These are phyloP conservation scores for Bullera alba DNA, from an alignment of 768 basidiomycete species.

Conservation along the genomic window DNA sequence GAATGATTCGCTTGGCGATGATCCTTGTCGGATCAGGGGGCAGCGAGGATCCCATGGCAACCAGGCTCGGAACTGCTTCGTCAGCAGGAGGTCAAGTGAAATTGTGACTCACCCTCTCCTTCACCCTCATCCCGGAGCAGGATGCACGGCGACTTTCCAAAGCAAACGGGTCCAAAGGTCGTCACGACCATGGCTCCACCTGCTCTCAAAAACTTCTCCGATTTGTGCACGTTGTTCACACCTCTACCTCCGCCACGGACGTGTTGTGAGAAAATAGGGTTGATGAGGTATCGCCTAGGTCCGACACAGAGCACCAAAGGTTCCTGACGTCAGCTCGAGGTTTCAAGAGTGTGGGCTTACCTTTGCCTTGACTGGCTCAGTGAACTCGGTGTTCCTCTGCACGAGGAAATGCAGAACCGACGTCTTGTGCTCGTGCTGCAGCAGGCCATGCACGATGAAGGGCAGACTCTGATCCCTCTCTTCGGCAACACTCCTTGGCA, in stretches of 20 bases:
- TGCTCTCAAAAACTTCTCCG: conserved; percentile 79
- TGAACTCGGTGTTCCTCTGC: conserved; percentile 91
- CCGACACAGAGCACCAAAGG: conserved; percentile 82
- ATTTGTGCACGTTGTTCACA: conserved; percentile 95
- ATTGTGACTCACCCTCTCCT: conserved; percentile 54
- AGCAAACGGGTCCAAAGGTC: conserved; percentile 77
- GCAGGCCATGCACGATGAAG: conserved; percentile 67
- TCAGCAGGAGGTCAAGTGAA: conserved; percentile 1
- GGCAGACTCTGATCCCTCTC: conserved; percentile 47
- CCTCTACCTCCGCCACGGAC: conserved; percentile 79
- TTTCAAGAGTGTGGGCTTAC: conserved; percentile 47
- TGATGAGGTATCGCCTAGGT: conserved; percentile 72
- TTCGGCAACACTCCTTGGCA: conserved; percentile 58
- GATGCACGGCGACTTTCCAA: conserved; percentile 75
- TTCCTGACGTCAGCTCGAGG: conserved; percentile 51
- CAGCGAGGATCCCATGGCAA: conserved; percentile 81
- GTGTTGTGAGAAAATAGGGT: conserved; percentile 88
- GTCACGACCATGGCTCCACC: conserved; percentile 69
- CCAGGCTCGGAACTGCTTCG: conserved; percentile 53
- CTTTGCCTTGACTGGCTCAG: conserved; percentile 82
- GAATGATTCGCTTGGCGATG: conserved; percentile 84
- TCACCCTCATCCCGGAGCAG: conserved; percentile 66
- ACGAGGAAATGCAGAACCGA: conserved; percentile 86
- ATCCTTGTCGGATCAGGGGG: conserved; percentile 85
- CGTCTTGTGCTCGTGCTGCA: conserved; percentile 94